A percentile compares a stretch with the other conserved stretches of the same genome.
phyloP scores from a whole-genome alignment of 768 basidiomycete species.

The Boletus sensibilis region DNA sequence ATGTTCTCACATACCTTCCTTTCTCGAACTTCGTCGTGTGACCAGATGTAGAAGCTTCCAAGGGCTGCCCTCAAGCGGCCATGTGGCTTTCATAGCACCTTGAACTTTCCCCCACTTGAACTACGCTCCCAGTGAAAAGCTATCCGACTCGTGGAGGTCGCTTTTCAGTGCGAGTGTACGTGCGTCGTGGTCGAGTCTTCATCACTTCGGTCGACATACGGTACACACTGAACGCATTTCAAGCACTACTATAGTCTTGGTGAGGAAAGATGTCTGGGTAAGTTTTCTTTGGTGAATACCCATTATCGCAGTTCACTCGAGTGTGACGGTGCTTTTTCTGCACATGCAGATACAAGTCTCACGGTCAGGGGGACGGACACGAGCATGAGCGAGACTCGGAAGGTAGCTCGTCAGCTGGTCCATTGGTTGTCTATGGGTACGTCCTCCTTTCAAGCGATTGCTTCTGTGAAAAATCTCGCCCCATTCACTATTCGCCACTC shows the following conservation, averaged over 20 bases:
- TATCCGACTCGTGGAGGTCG: background rate
- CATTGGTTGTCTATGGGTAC: background rate
- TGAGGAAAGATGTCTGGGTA: background rate
- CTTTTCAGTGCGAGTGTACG: conserved; percentile 7
- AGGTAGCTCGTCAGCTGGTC: background rate
- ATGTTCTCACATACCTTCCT: background rate
- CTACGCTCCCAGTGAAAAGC: conserved; percentile 2
- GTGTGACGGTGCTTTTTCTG: background rate
- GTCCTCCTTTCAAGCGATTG: background rate
- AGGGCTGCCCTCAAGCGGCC: too few relatives aligned
- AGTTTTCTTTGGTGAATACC: background rate
- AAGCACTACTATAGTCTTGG: background rate
- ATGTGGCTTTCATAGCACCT: background rate
- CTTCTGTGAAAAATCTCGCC: background rate
- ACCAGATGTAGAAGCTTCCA: too few relatives aligned
- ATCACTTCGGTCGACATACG: background rate
- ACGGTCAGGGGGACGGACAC: background rate
- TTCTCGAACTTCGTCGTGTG: background rate
- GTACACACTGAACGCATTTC: background rate
- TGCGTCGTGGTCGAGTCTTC: background rate
- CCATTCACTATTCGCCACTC: too few relatives aligned
- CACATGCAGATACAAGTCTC: background rate
- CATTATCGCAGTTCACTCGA: background rate
- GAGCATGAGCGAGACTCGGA: too few relatives aligned
- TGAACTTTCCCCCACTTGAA: background rate